Base-by-base conservation (phyloP, 2,329 filamentous ascomycete genomes). In the Alternaria sp. region DNA sequence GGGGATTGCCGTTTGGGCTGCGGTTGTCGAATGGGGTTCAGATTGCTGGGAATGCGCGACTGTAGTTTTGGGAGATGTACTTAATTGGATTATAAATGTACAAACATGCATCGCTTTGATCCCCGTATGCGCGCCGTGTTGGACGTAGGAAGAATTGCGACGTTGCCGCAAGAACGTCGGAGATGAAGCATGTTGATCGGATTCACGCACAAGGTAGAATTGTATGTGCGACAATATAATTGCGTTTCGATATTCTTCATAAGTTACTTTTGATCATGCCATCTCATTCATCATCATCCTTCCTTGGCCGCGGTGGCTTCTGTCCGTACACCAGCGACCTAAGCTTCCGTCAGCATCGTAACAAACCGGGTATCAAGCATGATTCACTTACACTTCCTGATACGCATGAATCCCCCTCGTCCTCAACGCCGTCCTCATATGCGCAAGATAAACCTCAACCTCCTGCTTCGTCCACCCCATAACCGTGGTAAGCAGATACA, bases 381-480 rank as follows among this genome's bases (percentile, higher is more conserved):
- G n/a, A n/a, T n/a, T n/a, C n/a, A n/a, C n/a, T 64, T 65, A 73
- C 71, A 73, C 46, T 50, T 73, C 71, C 26, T 72, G 68, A 61
- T 76, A 76, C 0, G 71, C 71, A 62, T 78, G 76, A 32, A 76
- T 74, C 4, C 58, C 63, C 26, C 72, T 71, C 28, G 70, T 69
- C 47, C 68, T 66, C 52, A 78, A 52, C 12, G 76, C 77, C 15
- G 68, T 59, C 26, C 73, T 56, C 60, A 75, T 69, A 45, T 67
- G 69, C 3, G 71, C 72, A 15, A 79, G 57, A 52, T 84, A 80
- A 4, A 83, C 73, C 60, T 83, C 80, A 1, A 84, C 81, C 64
- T 84, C 82, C 45, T 81, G 78, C 44, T 78, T 73, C 58, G 68
- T 77, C 82, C 82, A 84, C 9, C 80, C 79, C 43, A 70, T 26